phyloP scores from a whole-genome alignment of 352 stramenopile genomes.

The Phytophthora macrochlamydospora region DNA sequence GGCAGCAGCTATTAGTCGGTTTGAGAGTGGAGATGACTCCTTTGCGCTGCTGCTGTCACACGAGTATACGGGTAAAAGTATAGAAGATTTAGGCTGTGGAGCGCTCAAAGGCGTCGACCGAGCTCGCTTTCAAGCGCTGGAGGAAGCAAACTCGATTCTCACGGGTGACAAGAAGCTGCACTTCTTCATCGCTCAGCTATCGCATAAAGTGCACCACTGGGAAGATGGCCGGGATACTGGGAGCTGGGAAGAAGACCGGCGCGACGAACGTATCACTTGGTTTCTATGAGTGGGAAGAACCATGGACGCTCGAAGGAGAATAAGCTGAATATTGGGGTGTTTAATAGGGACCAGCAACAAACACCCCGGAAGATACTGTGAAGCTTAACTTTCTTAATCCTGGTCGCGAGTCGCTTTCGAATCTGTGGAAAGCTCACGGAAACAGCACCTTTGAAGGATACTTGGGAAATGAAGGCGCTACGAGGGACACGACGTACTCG shows the following conservation, averaged over 20 bases:
- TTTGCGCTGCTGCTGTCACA: slow-evolving; percentile 26
- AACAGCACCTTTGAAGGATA: slow-evolving; percentile 10
- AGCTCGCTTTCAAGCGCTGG: slow-evolving; percentile 20
- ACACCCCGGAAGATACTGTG: neutral
- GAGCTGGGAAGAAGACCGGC: slow-evolving; percentile 10
- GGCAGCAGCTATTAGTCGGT: slow-evolving; percentile 17
- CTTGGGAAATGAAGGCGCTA: slow-evolving; percentile 12
- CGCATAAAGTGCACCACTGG: slow-evolving; percentile 6
- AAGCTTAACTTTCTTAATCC: slow-evolving; percentile 34
- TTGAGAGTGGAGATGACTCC: slow-evolving; percentile 1
- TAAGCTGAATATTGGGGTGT: neutral
- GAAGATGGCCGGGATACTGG: neutral
- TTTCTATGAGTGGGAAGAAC: slow-evolving; percentile 6
- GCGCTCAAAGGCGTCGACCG: slow-evolving; percentile 29
- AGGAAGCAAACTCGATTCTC: slow-evolving; percentile 19
- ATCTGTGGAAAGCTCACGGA: slow-evolving; percentile 18
- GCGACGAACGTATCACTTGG: slow-evolving; percentile 13
- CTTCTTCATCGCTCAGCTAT: slow-evolving; percentile 22
- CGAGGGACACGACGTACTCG: slow-evolving; percentile 21
- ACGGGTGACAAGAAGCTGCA: slow-evolving; percentile 9
- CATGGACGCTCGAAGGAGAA: slow-evolving; percentile 2
- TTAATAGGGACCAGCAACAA: neutral
- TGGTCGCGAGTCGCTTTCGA: slow-evolving; percentile 5
- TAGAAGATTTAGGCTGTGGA: slow-evolving; percentile 9
- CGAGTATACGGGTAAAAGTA: slow-evolving; percentile 29